These are phyloP conservation scores for Macrolepiota dolichaula DNA, from an alignment of 768 basidiomycete genomes.

Conservation along the genomic window DNA sequence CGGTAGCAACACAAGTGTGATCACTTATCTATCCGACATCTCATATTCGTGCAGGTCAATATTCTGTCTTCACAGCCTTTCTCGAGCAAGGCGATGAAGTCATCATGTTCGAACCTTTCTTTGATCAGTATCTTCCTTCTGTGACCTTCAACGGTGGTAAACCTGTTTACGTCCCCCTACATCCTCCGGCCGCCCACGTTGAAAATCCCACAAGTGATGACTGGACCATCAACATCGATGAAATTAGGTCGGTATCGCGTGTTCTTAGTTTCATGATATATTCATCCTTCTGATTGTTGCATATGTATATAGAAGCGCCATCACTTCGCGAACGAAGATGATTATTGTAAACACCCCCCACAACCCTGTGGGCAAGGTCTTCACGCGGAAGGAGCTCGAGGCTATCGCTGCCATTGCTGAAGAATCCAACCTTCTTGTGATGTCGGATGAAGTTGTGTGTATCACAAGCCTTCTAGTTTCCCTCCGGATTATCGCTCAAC, in stretches of 20 bases:
- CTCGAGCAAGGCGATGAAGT: conserved; percentile 93
- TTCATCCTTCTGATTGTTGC: not conserved
- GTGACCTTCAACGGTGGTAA: conserved; percentile 92
- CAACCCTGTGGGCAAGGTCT: conserved; percentile 98
- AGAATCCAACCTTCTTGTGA: conserved; percentile 88
- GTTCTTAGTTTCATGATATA: not conserved
- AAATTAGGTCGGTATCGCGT: conserved; percentile 58
- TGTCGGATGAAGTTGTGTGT: conserved; percentile 95
- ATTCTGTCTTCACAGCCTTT: conserved; percentile 90
- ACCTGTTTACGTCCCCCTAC: conserved; percentile 92
- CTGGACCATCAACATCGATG: conserved; percentile 89
- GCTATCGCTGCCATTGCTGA: conserved; percentile 84
- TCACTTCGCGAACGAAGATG: conserved; percentile 89
- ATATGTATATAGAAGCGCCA: conserved; percentile 51
- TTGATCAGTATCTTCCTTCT: conserved; percentile 92
- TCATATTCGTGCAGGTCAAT: conserved; percentile 62
- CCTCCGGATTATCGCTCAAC: conserved; percentile 5
- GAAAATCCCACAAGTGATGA: conserved; percentile 60
- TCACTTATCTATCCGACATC: not conserved
- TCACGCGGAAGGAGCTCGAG: conserved; percentile 78
- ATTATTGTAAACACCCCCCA: conserved; percentile 96
- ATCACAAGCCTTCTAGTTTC: not conserved
- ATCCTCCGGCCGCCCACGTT: conserved; percentile 62
- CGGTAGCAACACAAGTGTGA: conserved; percentile 8
- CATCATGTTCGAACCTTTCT: conserved; percentile 98